Evolutionary conservation across 2,329 filamentous ascomycete genomes (phyloP).

Genomic region (Alternaria sp.): DNA sequence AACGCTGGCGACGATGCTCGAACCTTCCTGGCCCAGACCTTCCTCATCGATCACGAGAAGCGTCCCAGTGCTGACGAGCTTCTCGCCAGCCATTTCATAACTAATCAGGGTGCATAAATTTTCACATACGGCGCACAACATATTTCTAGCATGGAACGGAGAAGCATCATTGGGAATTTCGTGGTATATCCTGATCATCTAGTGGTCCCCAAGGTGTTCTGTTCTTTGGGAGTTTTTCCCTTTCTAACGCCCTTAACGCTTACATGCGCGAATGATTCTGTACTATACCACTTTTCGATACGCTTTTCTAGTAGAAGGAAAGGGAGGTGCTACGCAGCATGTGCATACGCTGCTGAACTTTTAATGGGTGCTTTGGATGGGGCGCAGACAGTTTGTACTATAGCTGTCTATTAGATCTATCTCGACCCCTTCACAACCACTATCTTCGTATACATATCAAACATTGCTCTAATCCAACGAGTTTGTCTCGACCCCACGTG

Average conservation of each 20-base stretch:
- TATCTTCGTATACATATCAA: background rate
- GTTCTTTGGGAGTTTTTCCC: background rate
- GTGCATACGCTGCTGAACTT: background rate
- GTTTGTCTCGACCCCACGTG: background rate
- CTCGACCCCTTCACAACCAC: background rate
- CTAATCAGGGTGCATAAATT: constrained; percentile 61
- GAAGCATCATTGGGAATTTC: constrained; percentile 9
- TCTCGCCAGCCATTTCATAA: constrained; percentile 81
- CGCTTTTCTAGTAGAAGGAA: background rate
- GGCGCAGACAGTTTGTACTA: background rate
- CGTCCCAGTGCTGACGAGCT: constrained; percentile 91
- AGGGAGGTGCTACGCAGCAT: background rate
- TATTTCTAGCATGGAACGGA: constrained; percentile 13
- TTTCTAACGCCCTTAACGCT: constrained; percentile 16
- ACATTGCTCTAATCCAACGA: background rate
- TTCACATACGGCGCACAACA: constrained; percentile 5
- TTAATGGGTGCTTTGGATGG: background rate
- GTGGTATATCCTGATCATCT: background rate
- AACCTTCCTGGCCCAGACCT: constrained; percentile 84
- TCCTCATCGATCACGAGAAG: constrained; percentile 94
- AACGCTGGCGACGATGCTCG: constrained; percentile 83
- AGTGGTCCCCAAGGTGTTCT: background rate
- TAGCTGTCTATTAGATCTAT: constrained; percentile 1
- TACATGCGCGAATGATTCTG: constrained; percentile 22
- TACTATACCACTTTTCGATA: constrained; percentile 23